Conservation (phyloP, 805 yeast species). For the Hagleromyces aurorensis region DNA sequence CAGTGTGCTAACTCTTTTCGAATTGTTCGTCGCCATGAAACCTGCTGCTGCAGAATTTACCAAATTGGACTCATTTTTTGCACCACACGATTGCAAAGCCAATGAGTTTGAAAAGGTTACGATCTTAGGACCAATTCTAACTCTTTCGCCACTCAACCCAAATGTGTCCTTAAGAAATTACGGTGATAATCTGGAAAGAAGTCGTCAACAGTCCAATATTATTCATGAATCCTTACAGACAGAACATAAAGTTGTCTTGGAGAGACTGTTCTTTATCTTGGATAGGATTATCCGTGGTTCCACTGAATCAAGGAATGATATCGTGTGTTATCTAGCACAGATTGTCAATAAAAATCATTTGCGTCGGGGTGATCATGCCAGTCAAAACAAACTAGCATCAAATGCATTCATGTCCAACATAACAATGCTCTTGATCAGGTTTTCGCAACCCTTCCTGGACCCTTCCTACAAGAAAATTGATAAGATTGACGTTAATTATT, state of each 20-base stretch:
- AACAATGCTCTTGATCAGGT: constrained; percentile 53
- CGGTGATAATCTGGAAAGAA: constrained; percentile 26
- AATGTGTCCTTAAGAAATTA: constrained; percentile 44
- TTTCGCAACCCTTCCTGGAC: constrained; percentile 81
- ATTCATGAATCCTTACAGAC: constrained; percentile 54
- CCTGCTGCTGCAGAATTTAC: constrained; percentile 54
- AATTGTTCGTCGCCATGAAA: constrained; percentile 51
- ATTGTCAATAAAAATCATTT: constrained; percentile 78
- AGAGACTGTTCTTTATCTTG: constrained; percentile 58
- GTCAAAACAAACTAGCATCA: constrained; percentile 54
- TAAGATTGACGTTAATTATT: constrained; percentile 68
- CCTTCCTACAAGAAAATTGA: constrained; percentile 57
- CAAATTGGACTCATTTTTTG: constrained; percentile 45
- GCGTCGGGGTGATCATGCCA: constrained; percentile 79
- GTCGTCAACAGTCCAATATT: constrained; percentile 39
- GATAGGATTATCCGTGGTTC: constrained; percentile 74
- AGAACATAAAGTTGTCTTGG: constrained; percentile 52
- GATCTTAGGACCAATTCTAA: constrained; percentile 67
- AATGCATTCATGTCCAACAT: constrained; percentile 81
- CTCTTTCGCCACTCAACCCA: constrained; percentile 63
- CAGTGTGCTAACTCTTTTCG: constrained; percentile 46
- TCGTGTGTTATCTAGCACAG: constrained; percentile 62
- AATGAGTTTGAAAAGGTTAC: constrained; percentile 52
- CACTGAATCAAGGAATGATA: constrained; percentile 48
- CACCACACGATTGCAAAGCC: constrained; percentile 39